phyloP scores from a whole-genome alignment of 805 yeast genomes.

The Ogataea ramenticola region DNA sequence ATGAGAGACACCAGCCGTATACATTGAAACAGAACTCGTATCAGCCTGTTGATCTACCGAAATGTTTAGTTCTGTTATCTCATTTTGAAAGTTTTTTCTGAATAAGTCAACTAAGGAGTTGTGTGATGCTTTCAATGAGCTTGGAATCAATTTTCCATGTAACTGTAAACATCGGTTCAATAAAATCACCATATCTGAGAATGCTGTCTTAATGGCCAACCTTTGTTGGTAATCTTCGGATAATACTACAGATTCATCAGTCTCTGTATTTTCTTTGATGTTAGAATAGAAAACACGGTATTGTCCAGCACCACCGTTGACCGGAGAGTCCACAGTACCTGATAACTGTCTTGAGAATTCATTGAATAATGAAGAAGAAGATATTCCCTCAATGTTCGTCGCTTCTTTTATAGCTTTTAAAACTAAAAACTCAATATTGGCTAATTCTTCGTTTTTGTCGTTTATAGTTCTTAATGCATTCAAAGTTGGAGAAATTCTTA shows the following conservation, averaged over 20 bases:
- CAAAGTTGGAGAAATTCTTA: conserved; percentile 72
- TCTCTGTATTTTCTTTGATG: conserved; percentile 15
- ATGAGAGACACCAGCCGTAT: conserved; percentile 4
- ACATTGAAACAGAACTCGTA: conserved; percentile 6
- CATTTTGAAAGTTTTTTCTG: conserved; percentile 59
- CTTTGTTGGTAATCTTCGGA: conserved; percentile 7
- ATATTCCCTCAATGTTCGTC: conserved; percentile 16
- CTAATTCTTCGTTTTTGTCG: conserved; percentile 64
- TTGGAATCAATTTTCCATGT: conserved; percentile 60
- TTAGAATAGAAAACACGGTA: conserved; percentile 61
- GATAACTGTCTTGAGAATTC: conserved; percentile 65
- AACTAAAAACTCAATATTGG: conserved; percentile 57
- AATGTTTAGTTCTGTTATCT: conserved; percentile 37
- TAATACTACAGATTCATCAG: conserved; percentile 16
- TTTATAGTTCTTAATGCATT: conserved; percentile 68
- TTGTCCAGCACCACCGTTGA: conserved; percentile 86
- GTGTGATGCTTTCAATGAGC: conserved; percentile 54
- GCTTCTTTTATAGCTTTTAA: conserved; percentile 42
- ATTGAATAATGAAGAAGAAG: conserved; percentile 37
- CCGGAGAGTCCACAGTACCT: conserved; percentile 89
- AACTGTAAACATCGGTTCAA: conserved; percentile 58
- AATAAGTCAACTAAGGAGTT: conserved; percentile 57
- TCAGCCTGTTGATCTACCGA: conserved; percentile 8
- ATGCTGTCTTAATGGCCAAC: conserved; percentile 37
- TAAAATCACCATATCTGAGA: conserved; percentile 61